phyloP scores from a whole-genome alignment of 441 rosid genomes.

The Aleurites moluccanus region DNA sequence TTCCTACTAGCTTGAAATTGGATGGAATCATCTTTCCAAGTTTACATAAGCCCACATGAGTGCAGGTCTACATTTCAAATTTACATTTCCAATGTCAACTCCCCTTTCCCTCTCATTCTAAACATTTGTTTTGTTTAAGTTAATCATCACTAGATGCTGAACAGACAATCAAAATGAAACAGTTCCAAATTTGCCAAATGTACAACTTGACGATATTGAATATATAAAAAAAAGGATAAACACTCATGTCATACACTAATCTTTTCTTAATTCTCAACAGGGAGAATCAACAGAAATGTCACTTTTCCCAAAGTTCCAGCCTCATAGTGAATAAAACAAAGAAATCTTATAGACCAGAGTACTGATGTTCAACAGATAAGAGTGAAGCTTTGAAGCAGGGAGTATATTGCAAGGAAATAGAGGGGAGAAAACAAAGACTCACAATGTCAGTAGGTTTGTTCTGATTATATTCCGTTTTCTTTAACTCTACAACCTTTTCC shows the following conservation, averaged over 20 bases:
- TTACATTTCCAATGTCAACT: background rate
- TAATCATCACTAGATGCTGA: background rate
- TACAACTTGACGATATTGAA: background rate
- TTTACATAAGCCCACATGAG: background rate
- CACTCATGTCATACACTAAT: background rate
- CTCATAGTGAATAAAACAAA: background rate
- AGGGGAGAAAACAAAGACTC: conserved; percentile 25
- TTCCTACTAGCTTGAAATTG: background rate
- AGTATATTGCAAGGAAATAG: background rate
- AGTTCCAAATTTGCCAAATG: background rate
- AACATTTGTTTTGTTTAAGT: background rate
- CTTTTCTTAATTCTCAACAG: background rate
- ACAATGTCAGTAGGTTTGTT: conserved; percentile 94
- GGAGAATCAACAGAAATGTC: background rate
- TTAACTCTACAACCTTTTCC: conserved; percentile 91
- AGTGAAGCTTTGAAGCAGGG: background rate
- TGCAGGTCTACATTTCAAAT: background rate
- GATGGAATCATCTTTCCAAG: background rate
- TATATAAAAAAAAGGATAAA: background rate
- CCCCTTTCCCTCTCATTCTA: background rate
- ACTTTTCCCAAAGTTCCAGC: background rate
- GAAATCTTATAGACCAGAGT: background rate
- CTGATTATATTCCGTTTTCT: conserved; percentile 73
- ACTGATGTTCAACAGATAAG: background rate
- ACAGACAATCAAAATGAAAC: background rate